Evolutionary conservation across 108 stramenopile genomes (phyloP).

Genomic region (Cyclotella baltica): DNA sequence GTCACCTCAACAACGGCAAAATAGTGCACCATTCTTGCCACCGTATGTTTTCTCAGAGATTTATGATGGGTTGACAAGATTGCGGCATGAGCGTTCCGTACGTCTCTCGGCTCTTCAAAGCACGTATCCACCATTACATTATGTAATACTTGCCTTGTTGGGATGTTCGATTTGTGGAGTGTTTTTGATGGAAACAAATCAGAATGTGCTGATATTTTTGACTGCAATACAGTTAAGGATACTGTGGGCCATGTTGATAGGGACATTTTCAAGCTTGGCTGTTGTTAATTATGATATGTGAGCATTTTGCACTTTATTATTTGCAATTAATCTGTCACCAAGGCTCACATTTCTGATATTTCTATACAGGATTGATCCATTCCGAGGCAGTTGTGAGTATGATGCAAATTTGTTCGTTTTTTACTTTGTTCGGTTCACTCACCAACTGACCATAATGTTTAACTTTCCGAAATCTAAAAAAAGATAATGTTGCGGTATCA

Average conservation of each 20-base stretch:
- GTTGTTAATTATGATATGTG: conserved; percentile 67
- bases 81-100: conserved; percentile 59
- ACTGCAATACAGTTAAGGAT: conserved; percentile 69
- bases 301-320: not conserved
- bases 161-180: conserved; percentile 54
- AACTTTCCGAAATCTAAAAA: conserved; percentile 2
- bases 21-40: conserved; percentile 33
- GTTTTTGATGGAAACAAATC: conserved; percentile 69
- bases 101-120: conserved; percentile 61
- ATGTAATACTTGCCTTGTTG: conserved; percentile 53
- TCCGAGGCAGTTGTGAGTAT: conserved; percentile 48
- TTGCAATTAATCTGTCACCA: no score
- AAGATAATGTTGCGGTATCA: conserved; percentile 43
- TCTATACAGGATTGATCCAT: conserved; percentile 45
- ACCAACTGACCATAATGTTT: not conserved
- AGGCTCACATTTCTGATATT: no score
- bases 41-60: conserved; percentile 48
- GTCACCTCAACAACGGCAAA: conserved; percentile 33
- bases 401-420: not conserved
- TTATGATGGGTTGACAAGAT: conserved; percentile 52
- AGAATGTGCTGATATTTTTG: conserved; percentile 68
- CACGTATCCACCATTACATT: conserved; percentile 61
- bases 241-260: conserved; percentile 73
- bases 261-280: conserved; percentile 68
- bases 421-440: not conserved